phyloP scores from a whole-genome alignment of 352 stramenopile species.

The Nothophytophthora sp. region DNA sequence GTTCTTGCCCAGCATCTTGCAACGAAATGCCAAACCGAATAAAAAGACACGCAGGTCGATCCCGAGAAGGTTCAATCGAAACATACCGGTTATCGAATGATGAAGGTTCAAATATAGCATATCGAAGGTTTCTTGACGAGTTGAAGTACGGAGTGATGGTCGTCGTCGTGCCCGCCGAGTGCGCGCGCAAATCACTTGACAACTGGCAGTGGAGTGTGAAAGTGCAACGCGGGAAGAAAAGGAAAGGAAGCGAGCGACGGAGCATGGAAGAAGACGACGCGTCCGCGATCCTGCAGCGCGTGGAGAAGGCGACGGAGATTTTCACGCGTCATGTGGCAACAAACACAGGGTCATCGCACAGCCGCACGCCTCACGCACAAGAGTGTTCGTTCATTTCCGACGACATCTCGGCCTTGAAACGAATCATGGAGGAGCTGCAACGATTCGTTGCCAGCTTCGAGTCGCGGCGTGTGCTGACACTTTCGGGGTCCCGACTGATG shows the following conservation, averaged over 20 bases:
- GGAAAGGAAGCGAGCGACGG: not conserved
- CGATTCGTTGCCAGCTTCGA: slow-evolving; percentile 15
- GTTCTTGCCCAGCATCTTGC: slow-evolving; percentile 20
- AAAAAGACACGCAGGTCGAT: not conserved
- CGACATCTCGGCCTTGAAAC: slow-evolving; percentile 5
- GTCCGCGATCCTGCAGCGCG: slow-evolving; percentile 13
- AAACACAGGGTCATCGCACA: too few relatives aligned
- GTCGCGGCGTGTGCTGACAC: slow-evolving; percentile 27
- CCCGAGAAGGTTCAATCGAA: not conserved
- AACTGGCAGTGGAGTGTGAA: slow-evolving; percentile 10
- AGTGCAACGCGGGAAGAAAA: too few relatives aligned
- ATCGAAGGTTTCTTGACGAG: not conserved
- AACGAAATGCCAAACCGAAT: not conserved
- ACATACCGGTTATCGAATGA: slow-evolving; percentile 1
- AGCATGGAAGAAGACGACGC: slow-evolving; percentile 15
- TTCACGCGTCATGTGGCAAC: slow-evolving; percentile 8
- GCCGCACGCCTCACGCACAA: too few relatives aligned
- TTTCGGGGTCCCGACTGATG: slow-evolving; percentile 44
- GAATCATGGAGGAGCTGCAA: slow-evolving; percentile 35
- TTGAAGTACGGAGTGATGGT: slow-evolving; percentile 28
- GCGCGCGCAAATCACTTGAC: slow-evolving; percentile 14
- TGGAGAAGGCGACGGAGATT: slow-evolving; percentile 18
- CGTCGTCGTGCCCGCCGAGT: not conserved
- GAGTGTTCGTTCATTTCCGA: too few relatives aligned
- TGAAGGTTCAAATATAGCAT: not conserved